A percentile compares a stretch with the other conserved stretches of the same genome.
Conservation (phyloP, 805 yeast genomes). For the Spathaspora hagerdaliae region DNA sequence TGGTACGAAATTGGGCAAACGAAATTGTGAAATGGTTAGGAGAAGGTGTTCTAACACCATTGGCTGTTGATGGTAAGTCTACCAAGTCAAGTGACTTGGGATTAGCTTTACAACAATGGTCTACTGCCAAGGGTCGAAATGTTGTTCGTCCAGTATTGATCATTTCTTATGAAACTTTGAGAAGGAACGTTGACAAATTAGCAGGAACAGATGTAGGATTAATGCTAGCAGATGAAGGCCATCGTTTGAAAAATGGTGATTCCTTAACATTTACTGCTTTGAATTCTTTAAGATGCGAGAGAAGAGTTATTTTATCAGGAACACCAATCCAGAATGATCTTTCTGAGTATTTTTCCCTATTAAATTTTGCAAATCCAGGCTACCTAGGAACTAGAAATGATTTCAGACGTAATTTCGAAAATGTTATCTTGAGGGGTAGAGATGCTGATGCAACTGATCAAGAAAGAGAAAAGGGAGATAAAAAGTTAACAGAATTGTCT, state of each 20-base stretch:
- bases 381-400: conserved; percentile 79
- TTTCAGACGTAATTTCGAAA: conserved; percentile 81
- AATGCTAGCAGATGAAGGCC: conserved; percentile 57
- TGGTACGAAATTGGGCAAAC: conserved; percentile 96
- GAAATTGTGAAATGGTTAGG: conserved; percentile 95
- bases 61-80: conserved; percentile 89
- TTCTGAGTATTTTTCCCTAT: conserved; percentile 85
- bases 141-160: conserved; percentile 91
- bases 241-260: conserved; percentile 63
- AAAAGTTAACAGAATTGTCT: conserved; percentile 65
- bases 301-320: conserved; percentile 91
- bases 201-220: conserved; percentile 80
- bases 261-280: conserved; percentile 86
- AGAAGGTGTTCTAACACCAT: conserved; percentile 78
- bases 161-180: conserved; percentile 87
- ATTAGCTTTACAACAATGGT: conserved; percentile 74
- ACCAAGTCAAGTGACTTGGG: conserved; percentile 69
- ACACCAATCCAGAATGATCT: conserved; percentile 96
- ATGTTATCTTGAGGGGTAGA: conserved; percentile 75
- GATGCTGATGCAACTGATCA: conserved; percentile 86
- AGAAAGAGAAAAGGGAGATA: conserved; percentile 67
- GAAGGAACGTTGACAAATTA: conserved; percentile 77
- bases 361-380: conserved; percentile 94
- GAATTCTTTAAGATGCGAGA: conserved; percentile 74
- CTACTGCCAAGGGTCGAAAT: conserved; percentile 79